phyloP scores from a whole-genome alignment of 441 rosid species.

The Adansonia madagascariensis region DNA sequence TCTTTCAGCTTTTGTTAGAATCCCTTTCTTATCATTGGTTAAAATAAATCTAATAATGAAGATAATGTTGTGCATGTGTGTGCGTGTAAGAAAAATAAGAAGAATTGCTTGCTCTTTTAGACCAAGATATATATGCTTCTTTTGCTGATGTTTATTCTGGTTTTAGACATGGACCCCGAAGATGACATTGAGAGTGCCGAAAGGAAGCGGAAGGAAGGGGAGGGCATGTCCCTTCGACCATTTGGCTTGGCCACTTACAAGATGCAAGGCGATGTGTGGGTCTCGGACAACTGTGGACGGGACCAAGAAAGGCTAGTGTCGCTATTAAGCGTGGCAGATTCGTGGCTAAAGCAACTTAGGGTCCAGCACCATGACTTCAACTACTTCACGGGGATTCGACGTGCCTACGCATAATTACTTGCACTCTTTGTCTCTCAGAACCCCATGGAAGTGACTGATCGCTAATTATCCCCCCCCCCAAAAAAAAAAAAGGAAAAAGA shows the following conservation, averaged over 20 bases:
- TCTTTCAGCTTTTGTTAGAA: background rate
- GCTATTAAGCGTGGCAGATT: conserved; percentile 87
- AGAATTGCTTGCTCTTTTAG: background rate
- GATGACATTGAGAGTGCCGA: conserved; percentile 53
- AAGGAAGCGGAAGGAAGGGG: conserved; percentile 63
- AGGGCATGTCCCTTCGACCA: conserved; percentile 59
- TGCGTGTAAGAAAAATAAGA: background rate
- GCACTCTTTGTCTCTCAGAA: background rate
- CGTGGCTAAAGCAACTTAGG: conserved; percentile 94
- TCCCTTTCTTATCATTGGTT: background rate
- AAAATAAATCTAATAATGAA: background rate
- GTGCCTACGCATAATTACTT: conserved; percentile 45
- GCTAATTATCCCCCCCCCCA: background rate
- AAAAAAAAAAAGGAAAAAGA: conserved; percentile 11
- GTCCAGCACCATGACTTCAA: conserved; percentile 96
- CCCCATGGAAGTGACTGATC: conserved; percentile 24
- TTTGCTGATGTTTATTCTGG: background rate
- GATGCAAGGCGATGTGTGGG: conserved; percentile 95
- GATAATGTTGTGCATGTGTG: no score
- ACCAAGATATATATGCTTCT: background rate
- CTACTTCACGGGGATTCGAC: conserved; percentile 73
- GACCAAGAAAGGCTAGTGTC: conserved; percentile 81
- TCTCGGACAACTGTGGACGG: conserved; percentile 68
- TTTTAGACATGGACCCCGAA: conserved; percentile 64
- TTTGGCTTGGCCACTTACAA: conserved; percentile 94